These are phyloP conservation scores for Cudoniella acicularis DNA, from an alignment of 495 filamentous ascomycete species.

Conservation along the genomic window DNA sequence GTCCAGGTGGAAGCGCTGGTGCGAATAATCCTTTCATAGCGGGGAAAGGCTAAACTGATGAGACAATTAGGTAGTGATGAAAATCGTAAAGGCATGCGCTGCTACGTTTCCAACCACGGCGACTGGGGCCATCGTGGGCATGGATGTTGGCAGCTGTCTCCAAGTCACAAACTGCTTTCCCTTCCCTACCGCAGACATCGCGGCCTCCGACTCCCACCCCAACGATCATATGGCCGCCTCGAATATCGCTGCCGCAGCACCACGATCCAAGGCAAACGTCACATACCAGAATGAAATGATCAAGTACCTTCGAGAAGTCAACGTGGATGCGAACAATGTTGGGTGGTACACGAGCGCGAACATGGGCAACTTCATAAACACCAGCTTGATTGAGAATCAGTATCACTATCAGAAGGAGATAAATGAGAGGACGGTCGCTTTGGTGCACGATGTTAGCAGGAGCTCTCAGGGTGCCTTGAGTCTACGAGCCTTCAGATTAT, in stretches of 20 bases:
- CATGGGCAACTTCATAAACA: constrained; percentile 96
- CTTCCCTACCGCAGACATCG: constrained; percentile 80
- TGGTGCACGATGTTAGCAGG: constrained; percentile 92
- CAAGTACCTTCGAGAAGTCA: constrained; percentile 90
- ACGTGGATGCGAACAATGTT: constrained; percentile 96
- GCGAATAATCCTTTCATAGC: constrained; percentile 26
- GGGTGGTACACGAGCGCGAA: constrained; percentile 99
- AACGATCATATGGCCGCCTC: constrained; percentile 62
- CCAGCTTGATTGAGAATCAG: constrained; percentile 96
- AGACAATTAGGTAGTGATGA: constrained; percentile 77
- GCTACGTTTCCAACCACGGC: constrained; percentile 83
- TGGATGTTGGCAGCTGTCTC: constrained; percentile 80
- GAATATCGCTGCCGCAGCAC: constrained; percentile 79
- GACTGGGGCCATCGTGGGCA: constrained; percentile 86
- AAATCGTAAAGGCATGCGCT: constrained; percentile 90
- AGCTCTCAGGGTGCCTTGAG: constrained; percentile 89
- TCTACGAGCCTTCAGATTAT: constrained; percentile 86
- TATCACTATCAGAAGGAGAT: constrained; percentile 90
- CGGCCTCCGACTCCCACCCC: constrained; percentile 71
- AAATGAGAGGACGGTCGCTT: constrained; percentile 89
- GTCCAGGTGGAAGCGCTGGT: constrained; percentile 81
- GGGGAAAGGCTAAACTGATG: constrained; percentile 25
- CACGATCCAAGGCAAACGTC: constrained; percentile 83
- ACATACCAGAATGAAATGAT: constrained; percentile 97
- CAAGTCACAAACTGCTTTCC: constrained; percentile 94